Evolutionary conservation across 805 yeast genomes (phyloP), one percentile per base, ranked within the genome.

Genomic region (Clavispora vitiphila): DNA sequence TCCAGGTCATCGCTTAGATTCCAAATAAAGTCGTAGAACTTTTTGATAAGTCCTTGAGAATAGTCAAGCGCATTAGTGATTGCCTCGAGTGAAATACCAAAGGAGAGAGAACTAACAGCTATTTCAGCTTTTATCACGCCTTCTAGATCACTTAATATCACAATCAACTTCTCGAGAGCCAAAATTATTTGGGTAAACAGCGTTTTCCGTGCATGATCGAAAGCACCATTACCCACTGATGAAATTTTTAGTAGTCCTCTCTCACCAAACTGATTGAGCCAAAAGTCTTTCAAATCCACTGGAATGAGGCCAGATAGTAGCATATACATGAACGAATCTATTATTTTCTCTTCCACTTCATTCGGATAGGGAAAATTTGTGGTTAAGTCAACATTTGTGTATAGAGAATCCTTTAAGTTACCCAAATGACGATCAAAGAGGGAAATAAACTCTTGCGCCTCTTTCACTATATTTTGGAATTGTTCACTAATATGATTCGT

Each of bases 211-310:
- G 74, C 60, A 35, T 63, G 62, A 34, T 80, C 83, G 52, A 75
- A 81, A 11, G 74, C 65, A 1, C 68, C 58, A 26, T 68, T 71
- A 0, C 84, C 82, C 14, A 72, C 39, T 39, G 69, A 72, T 2
- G 63, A 61, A 76, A 87, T 76, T 48, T 77, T 67, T 46, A 74
- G 77, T 15, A 77, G 56, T 22, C 86, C 86, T 46, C 84, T 65
- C 46, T 82, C 88, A 0, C 86, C 89, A 25, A 84, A 63, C 37
- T 80, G 77, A 49, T 81, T 81, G 18, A 76, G 70, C 54, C 85
- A 63, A 80, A 81, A 84, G 42, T 77, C 80, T 44, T 70, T 72
- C 2, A 78, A 62, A 1, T 67, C 59, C 11, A 64, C 67, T 1
- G 78, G 70, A 43, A 81, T 65, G 39, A 76, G 63, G 2, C 84